phyloP scores from a whole-genome alignment of 148 eudicot genomes.

The Silene uniflora region DNA sequence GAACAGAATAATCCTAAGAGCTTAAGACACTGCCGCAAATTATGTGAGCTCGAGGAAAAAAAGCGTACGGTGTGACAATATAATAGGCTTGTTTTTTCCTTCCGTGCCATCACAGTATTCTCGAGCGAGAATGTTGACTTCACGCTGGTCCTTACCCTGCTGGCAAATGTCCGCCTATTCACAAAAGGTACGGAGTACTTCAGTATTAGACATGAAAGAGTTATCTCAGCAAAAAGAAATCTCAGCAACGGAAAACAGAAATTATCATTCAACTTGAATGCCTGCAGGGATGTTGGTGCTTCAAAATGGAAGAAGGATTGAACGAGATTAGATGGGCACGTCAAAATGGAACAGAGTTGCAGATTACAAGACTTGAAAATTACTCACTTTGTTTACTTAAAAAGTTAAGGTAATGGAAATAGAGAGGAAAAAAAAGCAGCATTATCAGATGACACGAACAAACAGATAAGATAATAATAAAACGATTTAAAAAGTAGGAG shows the following conservation, averaged over 20 bases:
- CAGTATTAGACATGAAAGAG: background rate
- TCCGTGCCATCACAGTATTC: slow-evolving; percentile 88
- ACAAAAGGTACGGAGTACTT: background rate
- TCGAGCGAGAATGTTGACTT: slow-evolving; percentile 90
- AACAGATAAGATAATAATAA: background rate
- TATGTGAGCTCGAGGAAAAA: slow-evolving; percentile 7
- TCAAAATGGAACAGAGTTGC: background rate
- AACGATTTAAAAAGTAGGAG: background rate
- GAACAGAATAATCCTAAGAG: background rate
- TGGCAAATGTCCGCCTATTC: slow-evolving; percentile 94
- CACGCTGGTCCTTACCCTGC: slow-evolving; percentile 87
- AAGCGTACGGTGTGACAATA: slow-evolving; percentile 83
- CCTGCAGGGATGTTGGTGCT: background rate
- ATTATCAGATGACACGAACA: too few relatives aligned
- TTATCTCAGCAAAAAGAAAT: background rate
- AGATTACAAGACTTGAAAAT: background rate
- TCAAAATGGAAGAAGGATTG: background rate
- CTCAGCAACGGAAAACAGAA: background rate
- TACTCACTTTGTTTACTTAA: background rate
- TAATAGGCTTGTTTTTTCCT: slow-evolving; percentile 86
- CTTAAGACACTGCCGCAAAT: background rate
- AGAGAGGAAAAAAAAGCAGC: background rate
- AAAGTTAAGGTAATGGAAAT: background rate
- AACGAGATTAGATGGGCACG: background rate
- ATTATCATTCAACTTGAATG: background rate